Base-by-base conservation (phyloP, 169 alveolate species). In the Eimeria necatrix region DNA sequence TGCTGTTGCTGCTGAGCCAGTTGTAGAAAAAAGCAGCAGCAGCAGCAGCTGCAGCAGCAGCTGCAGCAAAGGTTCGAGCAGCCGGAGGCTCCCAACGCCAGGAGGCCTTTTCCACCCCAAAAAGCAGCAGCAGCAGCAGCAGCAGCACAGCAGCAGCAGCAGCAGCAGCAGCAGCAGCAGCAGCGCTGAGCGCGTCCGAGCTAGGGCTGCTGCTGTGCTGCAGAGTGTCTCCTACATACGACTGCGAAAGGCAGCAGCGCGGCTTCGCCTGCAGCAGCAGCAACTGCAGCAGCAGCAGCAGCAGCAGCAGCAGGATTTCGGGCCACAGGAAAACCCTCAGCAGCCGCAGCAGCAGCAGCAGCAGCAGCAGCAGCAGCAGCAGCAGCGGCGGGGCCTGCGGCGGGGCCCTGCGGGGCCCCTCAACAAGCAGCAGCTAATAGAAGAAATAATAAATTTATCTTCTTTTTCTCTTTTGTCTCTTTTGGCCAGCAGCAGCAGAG, bases 281-380 rank as follows among this genome's bases (percentile, higher is more conserved):
- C 56, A 12, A 56, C 56, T 6, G 56, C 16, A 73, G 10, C 84
- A 73, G 53, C 56, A 73, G 84, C 53, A 22, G 84, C 84, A 73
- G 53, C 84, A 74, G 85, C 85, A 74, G 85, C 85, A 22, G 51
- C 80, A n/a, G n/a, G n/a, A n/a, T n/a, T n/a, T n/a, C n/a, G n/a
- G n/a, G n/a, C n/a, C n/a, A n/a, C n/a, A n/a, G n/a, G n/a, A n/a
- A n/a, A n/a, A n/a, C n/a, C n/a, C n/a, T n/a, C n/a, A n/a, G n/a
- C n/a, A n/a, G n/a, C n/a, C n/a, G n/a, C n/a, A n/a, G n/a, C n/a
- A n/a, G n/a, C n/a, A n/a, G n/a, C n/a, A 70, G 80, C 80, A 70
- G n/a, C 59, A 22, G 51, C 22, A 14, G 56, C 85, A 18, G 85
- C 85, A 20, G 78, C 78, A 68, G 78, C 78, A 20, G 78, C 12